phyloP scores from a whole-genome alignment of 1,284 basidiomycete genomes.

The Austroboletus niveus region DNA sequence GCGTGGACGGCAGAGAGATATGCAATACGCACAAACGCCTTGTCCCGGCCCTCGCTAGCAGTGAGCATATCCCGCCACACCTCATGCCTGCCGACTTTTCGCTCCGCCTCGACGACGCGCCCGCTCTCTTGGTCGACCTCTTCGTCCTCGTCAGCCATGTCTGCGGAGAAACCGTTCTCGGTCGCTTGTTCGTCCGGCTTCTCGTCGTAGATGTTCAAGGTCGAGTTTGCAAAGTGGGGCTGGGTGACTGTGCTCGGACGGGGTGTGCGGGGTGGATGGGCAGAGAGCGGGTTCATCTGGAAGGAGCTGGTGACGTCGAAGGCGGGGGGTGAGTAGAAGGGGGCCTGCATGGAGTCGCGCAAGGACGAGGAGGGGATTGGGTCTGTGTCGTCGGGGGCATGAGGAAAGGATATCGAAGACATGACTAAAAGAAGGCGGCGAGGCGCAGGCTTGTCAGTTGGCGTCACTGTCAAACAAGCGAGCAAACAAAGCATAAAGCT shows the following conservation, averaged over 20 bases:
- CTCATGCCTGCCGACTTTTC: constrained; percentile 54
- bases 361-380: constrained; percentile 41
- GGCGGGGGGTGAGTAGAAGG: constrained; percentile 38
- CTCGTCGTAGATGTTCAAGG: constrained; percentile 25
- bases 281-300: constrained; percentile 75
- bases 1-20: not conserved
- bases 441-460: no score
- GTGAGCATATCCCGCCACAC: constrained; percentile 76
- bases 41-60: constrained; percentile 75
- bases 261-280: constrained; percentile 74
- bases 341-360: constrained; percentile 35
- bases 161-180: constrained; percentile 32
- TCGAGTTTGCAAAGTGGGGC: constrained; percentile 21
- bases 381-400: constrained; percentile 28
- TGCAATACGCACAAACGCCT: constrained; percentile 65
- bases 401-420: constrained; percentile 52
- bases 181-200: constrained; percentile 36
- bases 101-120: constrained; percentile 40
- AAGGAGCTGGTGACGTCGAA: constrained; percentile 50
- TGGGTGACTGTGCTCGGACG: constrained; percentile 33
- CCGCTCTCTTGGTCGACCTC: constrained; percentile 45
- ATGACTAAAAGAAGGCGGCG: constrained; percentile 26
- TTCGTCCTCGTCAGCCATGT: constrained; percentile 43
- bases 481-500: constrained; percentile 18
- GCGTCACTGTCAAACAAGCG: constrained; percentile 14